These are phyloP conservation scores for Coniochaeta ligniaria DNA, from an alignment of 2,329 filamentous ascomycete genomes.

Conservation along the genomic window DNA sequence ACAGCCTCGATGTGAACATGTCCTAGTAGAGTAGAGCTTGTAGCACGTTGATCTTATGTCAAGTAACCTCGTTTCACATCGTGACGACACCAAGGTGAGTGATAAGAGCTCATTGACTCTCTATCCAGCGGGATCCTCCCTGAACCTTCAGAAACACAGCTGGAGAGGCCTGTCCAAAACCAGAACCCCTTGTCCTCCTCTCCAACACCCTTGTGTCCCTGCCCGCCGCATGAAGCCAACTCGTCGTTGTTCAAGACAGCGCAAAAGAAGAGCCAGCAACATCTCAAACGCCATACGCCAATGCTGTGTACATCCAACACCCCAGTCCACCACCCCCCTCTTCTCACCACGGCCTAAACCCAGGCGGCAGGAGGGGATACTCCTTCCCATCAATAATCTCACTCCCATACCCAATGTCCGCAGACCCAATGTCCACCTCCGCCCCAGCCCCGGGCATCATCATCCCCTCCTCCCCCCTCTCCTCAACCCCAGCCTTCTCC, in stretches of 20 bases:
- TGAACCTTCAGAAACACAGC: background rate
- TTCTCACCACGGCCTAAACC: conserved; percentile 24
- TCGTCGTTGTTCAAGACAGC: background rate
- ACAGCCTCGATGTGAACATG: no score
- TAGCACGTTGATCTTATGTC: no score
- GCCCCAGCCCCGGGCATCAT: conserved; percentile 10
- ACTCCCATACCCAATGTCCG: conserved; percentile 25
- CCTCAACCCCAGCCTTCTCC: conserved; percentile 6
- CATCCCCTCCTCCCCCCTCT: conserved; percentile 5
- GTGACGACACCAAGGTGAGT: background rate
- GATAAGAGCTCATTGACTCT: background rate
- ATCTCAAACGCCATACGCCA: background rate
- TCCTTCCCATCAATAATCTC: conserved; percentile 32
- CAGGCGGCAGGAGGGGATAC: conserved; percentile 30
- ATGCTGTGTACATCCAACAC: background rate
- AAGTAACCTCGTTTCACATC: background rate
- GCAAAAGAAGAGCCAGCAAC: background rate
- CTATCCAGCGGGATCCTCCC: background rate
- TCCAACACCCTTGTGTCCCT: background rate
- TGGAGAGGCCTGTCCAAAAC: background rate
- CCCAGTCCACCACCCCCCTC: background rate
- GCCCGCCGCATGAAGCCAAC: background rate
- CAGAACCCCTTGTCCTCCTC: background rate
- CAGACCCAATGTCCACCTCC: conserved; percentile 3
- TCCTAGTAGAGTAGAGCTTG: no score